phyloP scores from a whole-genome alignment of 2,329 filamentous ascomycete genomes.

The Monosporascus ibericus region DNA sequence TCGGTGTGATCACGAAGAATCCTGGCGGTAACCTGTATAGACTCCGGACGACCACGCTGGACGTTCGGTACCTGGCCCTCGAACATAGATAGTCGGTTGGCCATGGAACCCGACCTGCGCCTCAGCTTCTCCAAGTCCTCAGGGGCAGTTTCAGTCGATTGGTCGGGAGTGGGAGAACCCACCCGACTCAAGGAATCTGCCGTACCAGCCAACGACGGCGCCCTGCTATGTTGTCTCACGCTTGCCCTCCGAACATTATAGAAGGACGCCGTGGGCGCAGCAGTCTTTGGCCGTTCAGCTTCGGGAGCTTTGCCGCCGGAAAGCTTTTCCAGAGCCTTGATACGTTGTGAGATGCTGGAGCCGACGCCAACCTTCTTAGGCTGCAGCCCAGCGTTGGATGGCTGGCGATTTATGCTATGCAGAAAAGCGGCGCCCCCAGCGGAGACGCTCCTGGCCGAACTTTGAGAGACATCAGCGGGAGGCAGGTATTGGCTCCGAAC shows the following conservation, averaged over 20 bases:
- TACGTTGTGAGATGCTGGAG: slow-evolving; percentile 87
- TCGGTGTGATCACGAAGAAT: slow-evolving; percentile 64
- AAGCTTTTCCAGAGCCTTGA: slow-evolving; percentile 85
- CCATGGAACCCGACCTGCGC: slow-evolving; percentile 48
- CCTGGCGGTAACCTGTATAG: slow-evolving; percentile 80
- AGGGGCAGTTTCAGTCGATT: slow-evolving; percentile 19
- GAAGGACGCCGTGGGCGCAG: slow-evolving; percentile 33
- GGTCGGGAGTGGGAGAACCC: slow-evolving; percentile 14
- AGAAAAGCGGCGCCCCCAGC: slow-evolving; percentile 49
- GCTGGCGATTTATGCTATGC: slow-evolving; percentile 48
- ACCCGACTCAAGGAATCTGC: slow-evolving; percentile 26
- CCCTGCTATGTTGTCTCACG: slow-evolving; percentile 24
- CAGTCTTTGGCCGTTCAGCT: slow-evolving; percentile 19
- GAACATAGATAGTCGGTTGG: slow-evolving; percentile 51
- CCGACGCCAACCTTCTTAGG: slow-evolving; percentile 77
- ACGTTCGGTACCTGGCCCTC: slow-evolving; percentile 32
- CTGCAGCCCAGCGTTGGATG: slow-evolving; percentile 42
- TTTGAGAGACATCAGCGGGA: slow-evolving; percentile 40
- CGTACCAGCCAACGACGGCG: slow-evolving; percentile 30
- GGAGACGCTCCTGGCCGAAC: slow-evolving; percentile 47
- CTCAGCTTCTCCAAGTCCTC: slow-evolving; percentile 20
- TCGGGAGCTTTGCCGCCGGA: slow-evolving; percentile 36
- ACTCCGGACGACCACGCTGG: slow-evolving; percentile 55
- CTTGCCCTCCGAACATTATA: slow-evolving; percentile 37
- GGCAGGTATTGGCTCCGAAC: slow-evolving; percentile 38